Evolutionary conservation across 495 filamentous ascomycete species (phyloP).

Genomic region (Bathelium albidoporum): DNA sequence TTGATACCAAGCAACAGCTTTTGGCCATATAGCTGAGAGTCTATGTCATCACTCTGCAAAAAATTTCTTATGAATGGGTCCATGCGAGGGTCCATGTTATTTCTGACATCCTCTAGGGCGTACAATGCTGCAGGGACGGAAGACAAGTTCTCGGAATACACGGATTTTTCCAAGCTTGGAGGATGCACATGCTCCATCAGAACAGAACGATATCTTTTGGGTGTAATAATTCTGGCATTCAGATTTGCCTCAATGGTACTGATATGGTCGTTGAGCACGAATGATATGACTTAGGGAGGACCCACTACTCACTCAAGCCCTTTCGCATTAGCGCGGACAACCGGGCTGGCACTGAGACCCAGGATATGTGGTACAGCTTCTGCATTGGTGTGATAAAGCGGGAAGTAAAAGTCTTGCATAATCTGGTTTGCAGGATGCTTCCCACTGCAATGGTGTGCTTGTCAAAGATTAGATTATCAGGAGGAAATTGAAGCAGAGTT

Average conservation of each 20-base stretch:
- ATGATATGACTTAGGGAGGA: neutral
- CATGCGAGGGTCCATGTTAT: slow-evolving; percentile 45
- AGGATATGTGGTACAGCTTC: slow-evolving; percentile 57
- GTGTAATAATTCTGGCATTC: slow-evolving; percentile 61
- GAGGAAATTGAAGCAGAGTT: neutral
- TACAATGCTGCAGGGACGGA: slow-evolving; percentile 19
- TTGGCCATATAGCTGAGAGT: slow-evolving; percentile 25
- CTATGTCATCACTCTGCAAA: slow-evolving; percentile 30
- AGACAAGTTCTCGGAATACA: slow-evolving; percentile 29
- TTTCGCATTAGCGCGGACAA: slow-evolving; percentile 45
- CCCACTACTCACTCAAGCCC: slow-evolving; percentile 35
- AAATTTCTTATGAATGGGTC: slow-evolving; percentile 61
- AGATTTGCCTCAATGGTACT: slow-evolving; percentile 66
- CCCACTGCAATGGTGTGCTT: slow-evolving; percentile 60
- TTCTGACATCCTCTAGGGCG: slow-evolving; percentile 24
- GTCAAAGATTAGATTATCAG: neutral
- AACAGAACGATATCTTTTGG: slow-evolving; percentile 60
- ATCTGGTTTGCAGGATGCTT: slow-evolving; percentile 63
- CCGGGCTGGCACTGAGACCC: slow-evolving; percentile 77
- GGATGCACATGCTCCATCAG: slow-evolving; percentile 56
- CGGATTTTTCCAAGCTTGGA: slow-evolving; percentile 47
- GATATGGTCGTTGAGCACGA: slow-evolving; percentile 5
- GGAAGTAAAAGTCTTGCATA: slow-evolving; percentile 68
- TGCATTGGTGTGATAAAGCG: slow-evolving; percentile 25
- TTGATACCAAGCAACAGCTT: slow-evolving; percentile 38